phyloP scores from a whole-genome alignment of 805 yeast species.

The Barnettozyma sucrosica region DNA sequence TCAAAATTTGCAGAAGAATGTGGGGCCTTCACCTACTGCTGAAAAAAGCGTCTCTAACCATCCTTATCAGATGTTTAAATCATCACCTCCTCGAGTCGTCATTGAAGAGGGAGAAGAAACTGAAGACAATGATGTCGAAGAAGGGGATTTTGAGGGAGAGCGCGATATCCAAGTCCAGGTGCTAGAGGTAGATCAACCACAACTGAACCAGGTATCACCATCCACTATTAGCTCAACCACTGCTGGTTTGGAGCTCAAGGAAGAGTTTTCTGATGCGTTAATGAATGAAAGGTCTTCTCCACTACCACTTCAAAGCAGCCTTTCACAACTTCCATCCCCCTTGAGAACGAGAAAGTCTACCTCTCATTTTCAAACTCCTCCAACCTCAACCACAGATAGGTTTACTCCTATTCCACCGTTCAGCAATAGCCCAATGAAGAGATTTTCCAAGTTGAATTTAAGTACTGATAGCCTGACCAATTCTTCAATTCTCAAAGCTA shows the following conservation, averaged over 20 bases:
- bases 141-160: neutral
- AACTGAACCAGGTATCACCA: neutral
- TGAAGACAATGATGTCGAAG: neutral
- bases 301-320: neutral
- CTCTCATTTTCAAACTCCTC: slow-evolving; percentile 15
- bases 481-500: slow-evolving; percentile 9
- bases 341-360: slow-evolving; percentile 3
- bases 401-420: slow-evolving; percentile 7
- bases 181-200: neutral
- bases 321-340: neutral
- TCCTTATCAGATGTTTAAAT: slow-evolving; percentile 15
- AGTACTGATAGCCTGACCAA: slow-evolving; percentile 3
- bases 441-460: slow-evolving; percentile 10
- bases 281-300: neutral
- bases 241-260: neutral
- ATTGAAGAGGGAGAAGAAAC: neutral
- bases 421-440: slow-evolving; percentile 7
- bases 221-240: neutral
- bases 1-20: neutral
- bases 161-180: neutral
- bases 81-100: slow-evolving; percentile 11
- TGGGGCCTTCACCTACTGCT: neutral
- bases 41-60: slow-evolving; percentile 8
- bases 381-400: slow-evolving; percentile 10
- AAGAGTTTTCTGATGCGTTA: neutral